A percentile compares a stretch with the other conserved stretches of the same genome.
These are phyloP conservation scores for Malassezia psittaci DNA, from an alignment of 1,284 basidiomycete species.

Conservation along the genomic window DNA sequence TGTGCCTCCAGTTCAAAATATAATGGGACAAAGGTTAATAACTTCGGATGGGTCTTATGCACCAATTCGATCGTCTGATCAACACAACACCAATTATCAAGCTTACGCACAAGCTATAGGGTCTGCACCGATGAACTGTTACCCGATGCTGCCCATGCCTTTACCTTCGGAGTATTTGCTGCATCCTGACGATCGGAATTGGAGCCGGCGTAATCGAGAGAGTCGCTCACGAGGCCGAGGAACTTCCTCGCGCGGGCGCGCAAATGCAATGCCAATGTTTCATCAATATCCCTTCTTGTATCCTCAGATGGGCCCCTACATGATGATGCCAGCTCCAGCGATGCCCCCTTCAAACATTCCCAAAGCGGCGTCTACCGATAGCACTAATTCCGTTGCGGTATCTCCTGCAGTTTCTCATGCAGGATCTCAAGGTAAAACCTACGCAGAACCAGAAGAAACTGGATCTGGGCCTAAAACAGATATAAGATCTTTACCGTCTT, in stretches of 20 bases:
- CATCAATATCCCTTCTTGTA: not conserved
- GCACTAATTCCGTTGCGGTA: not conserved
- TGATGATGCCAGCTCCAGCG: not conserved
- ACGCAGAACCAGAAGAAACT: not conserved
- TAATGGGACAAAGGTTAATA: not conserved
- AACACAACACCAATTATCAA: not conserved
- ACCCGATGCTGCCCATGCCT: not conserved
- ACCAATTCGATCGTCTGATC: not conserved
- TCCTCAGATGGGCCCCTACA: not conserved
- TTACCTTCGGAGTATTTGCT: not conserved
- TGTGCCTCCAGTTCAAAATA: too few relatives aligned
- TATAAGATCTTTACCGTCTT: too few relatives aligned
- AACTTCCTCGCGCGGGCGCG: not conserved
- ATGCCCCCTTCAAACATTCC: not conserved
- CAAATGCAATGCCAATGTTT: not conserved
- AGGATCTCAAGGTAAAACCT: not conserved
- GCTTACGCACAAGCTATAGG: conserved; percentile 3
- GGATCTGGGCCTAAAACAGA: not conserved
- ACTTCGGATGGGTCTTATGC: conserved; percentile 14
- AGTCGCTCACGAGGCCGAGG: not conserved
- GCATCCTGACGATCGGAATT: not conserved
- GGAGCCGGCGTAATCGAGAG: not conserved
- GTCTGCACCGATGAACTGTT: not conserved
- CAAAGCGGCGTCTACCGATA: not conserved
- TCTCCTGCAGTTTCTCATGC: not conserved